phyloP scores from a whole-genome alignment of 306 rosid genomes.

The Prunus kanzakura region DNA sequence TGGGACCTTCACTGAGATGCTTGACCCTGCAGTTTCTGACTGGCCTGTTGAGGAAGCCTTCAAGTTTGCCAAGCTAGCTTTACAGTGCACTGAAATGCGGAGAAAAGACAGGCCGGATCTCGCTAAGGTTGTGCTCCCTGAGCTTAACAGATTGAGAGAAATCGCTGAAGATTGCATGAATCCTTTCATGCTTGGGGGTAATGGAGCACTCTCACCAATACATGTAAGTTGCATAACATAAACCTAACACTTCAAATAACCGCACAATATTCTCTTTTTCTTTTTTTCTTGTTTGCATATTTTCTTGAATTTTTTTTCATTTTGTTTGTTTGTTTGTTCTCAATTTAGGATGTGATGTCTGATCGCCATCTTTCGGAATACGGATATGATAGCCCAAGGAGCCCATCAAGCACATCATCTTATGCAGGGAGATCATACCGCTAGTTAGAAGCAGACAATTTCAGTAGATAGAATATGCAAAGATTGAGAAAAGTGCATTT shows the following conservation, averaged over 20 bases:
- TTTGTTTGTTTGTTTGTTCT: background rate
- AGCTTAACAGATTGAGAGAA: constrained; percentile 54
- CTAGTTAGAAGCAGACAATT: too few relatives aligned
- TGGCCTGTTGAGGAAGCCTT: constrained; percentile 72
- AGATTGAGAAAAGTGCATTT: too few relatives aligned
- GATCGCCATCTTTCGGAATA: constrained; percentile 26
- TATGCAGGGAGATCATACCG: background rate
- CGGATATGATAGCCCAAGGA: constrained; percentile 29
- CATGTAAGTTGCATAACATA: constrained; percentile 36
- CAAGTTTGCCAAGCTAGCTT: constrained; percentile 53
- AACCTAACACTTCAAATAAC: background rate
- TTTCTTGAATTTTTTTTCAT: background rate
- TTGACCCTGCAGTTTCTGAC: constrained; percentile 67
- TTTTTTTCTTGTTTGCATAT: background rate
- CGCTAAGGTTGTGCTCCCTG: constrained; percentile 59
- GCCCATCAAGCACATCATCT: constrained; percentile 36
- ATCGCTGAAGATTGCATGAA: constrained; percentile 54
- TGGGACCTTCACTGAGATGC: constrained; percentile 54
- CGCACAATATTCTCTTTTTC: background rate
- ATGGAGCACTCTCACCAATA: constrained; percentile 2
- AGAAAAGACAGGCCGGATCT: constrained; percentile 77
- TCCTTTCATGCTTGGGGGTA: constrained; percentile 18
- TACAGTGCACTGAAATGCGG: constrained; percentile 73
- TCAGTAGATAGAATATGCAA: too few relatives aligned
- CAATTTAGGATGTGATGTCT: constrained; percentile 36